phyloP scores from a whole-genome alignment of 2,329 filamentous ascomycete species.

The Shiraia bambusicola region DNA sequence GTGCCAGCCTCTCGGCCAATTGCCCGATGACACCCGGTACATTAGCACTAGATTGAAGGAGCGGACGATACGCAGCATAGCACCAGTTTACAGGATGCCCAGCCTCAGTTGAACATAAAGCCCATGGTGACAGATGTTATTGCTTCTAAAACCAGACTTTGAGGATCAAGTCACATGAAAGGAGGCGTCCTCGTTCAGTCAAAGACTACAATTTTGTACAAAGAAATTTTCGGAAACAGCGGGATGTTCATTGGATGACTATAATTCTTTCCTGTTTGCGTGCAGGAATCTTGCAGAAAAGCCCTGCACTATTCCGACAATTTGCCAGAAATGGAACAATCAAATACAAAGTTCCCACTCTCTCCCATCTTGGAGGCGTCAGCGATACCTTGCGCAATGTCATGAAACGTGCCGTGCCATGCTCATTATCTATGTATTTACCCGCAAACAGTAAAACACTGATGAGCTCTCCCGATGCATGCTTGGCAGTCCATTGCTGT shows the following conservation, averaged over 20 bases:
- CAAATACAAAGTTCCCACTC: slow-evolving; percentile 10
- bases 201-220: no score
- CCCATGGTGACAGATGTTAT: no score
- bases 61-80: no score
- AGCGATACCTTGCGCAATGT: slow-evolving; percentile 5
- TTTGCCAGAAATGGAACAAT: slow-evolving; percentile 3
- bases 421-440: slow-evolving; percentile 4
- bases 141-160: no score
- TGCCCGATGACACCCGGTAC: no score
- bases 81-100: no score
- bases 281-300: slow-evolving; percentile 2
- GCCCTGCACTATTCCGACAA: neutral
- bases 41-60: no score
- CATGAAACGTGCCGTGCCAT: slow-evolving; percentile 11
- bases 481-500: slow-evolving; percentile 9
- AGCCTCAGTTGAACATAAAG: no score
- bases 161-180: no score
- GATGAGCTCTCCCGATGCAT: slow-evolving; percentile 9
- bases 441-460: slow-evolving; percentile 13
- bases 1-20: no score
- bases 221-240: no score
- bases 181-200: no score
- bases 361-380: slow-evolving; percentile 8
- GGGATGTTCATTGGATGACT: slow-evolving; percentile 1
- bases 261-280: neutral